These are phyloP conservation scores for Tilletiaria anomala DNA, from an alignment of 1,284 basidiomycete species.

Conservation along the genomic window DNA sequence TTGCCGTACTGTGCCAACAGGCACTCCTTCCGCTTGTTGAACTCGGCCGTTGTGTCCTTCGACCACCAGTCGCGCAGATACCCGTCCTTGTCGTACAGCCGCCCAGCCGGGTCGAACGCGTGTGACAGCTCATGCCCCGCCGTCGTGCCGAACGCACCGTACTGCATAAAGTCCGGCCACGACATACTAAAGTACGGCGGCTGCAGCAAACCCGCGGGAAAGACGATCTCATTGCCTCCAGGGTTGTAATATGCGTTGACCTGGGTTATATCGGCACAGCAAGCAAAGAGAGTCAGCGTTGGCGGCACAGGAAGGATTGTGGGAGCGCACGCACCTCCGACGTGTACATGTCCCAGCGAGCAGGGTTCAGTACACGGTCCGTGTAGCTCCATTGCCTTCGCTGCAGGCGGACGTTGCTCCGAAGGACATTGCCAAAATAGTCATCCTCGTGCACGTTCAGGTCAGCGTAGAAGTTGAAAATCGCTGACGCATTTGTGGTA, in stretches of 20 bases:
- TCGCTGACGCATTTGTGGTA: constrained; percentile 51
- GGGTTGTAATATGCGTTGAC: constrained; percentile 39
- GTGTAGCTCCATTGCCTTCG: constrained; percentile 57
- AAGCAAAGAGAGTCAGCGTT: no score
- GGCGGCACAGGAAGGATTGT: no score
- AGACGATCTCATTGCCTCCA: constrained; percentile 58
- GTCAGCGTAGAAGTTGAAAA: constrained; percentile 52
- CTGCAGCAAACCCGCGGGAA: constrained; percentile 87
- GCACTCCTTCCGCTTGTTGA: constrained; percentile 69
- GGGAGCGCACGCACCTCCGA: no score
- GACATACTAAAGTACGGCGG: constrained; percentile 75
- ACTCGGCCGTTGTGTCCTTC: constrained; percentile 62
- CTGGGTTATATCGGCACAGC: no score
- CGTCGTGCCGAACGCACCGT: constrained; percentile 47
- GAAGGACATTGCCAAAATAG: constrained; percentile 73
- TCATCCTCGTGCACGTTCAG: constrained; percentile 54
- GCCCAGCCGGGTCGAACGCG: constrained; percentile 81
- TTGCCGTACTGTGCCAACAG: constrained; percentile 73
- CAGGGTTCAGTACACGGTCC: constrained; percentile 56
- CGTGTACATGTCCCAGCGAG: constrained; percentile 79
- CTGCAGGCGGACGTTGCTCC: constrained; percentile 43
- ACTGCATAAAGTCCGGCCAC: constrained; percentile 77
- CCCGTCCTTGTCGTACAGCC: constrained; percentile 48
- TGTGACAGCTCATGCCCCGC: constrained; percentile 48
- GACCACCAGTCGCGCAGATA: constrained; percentile 59